Conservation (phyloP, 2,329 filamentous ascomycete genomes). For the Trichocomaceae sp. region DNA sequence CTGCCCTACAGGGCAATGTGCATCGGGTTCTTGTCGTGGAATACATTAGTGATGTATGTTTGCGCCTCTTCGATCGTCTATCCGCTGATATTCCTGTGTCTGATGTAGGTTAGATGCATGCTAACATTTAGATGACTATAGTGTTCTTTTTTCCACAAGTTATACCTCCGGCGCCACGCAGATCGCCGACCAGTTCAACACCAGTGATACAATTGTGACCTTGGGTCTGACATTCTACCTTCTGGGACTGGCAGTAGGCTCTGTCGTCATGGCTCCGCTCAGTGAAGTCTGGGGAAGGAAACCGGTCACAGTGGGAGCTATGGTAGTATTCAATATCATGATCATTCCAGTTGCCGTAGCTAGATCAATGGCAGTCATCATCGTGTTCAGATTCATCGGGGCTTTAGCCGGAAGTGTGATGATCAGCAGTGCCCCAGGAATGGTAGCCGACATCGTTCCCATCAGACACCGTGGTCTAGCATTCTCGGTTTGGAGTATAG, state of each 20-base stretch:
- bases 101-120: not conserved
- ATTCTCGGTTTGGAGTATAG: constrained; percentile 76
- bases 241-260: constrained; percentile 14
- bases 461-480: constrained; percentile 75
- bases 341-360: constrained; percentile 13
- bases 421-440: constrained; percentile 22
- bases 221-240: constrained; percentile 13
- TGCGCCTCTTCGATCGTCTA: not conserved
- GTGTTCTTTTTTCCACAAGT: constrained; percentile 67
- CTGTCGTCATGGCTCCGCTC: constrained; percentile 21
- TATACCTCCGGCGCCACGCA: constrained; percentile 68
- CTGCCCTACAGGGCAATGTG: constrained; percentile 51
- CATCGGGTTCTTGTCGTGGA: constrained; percentile 51
- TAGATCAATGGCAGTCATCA: constrained; percentile 47
- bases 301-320: constrained; percentile 40
- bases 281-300: constrained; percentile 22
- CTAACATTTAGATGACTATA: constrained; percentile 17
- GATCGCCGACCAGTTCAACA: constrained; percentile 52
- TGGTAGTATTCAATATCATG: constrained; percentile 48
- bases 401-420: constrained; percentile 21
- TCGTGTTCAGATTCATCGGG: constrained; percentile 22
- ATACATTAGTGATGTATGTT: constrained; percentile 49
- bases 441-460: constrained; percentile 18
- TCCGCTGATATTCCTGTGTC: not conserved
- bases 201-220: constrained; percentile 39